Base-by-base conservation (phyloP, 768 basidiomycete species). In the Phlebiopsis flavidoalba region DNA sequence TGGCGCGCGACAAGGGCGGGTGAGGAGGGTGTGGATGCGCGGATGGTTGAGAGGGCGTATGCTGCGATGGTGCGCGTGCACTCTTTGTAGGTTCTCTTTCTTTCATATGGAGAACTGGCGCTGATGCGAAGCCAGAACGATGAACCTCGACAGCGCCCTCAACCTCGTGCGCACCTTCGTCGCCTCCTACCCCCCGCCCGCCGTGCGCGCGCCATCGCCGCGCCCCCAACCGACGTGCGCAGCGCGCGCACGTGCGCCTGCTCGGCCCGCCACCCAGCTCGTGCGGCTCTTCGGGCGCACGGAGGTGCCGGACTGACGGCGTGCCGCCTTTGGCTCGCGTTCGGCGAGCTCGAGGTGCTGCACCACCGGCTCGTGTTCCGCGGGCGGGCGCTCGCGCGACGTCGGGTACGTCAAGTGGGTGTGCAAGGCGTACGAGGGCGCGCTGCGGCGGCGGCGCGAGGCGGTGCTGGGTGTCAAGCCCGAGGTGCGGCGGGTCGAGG, bases 301-400 rank as follows among this genome's bases (percentile, higher is more conserved):
- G 2, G 83, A 84, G 17, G 78, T 88, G 3, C 81, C 83, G 1
- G 95, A 97, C 68, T n/a, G 88, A 93, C 65, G 69, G 80, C 22
- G 87, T 97, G 6, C 91, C 94, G 0, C 94, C 94, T 0, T 70
- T 94, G 45, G n/a, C 66, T 96, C 21, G 79, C 83, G 12, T 96
- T 94, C 69, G 65, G 74, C 15, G 93, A 96, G 69, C 64, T 96
- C n/a, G 87, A 91, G 64, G 62, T 87, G 5, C 75, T 97, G 54
- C 93, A 96, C 70, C 82, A 92, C 60, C 78, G 87, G 26, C 72
- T 94, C 31, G 83, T 88, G n/a, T 69, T 69, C 17, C 69, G 65
- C 7, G 61, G 68, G 45, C 33, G 15, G 68, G 45, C 33, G 15
- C 58, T 60, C 37, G n/a, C 74, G 77, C 43, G 83, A 84, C 17